Evolutionary conservation across 2,329 filamentous ascomycete genomes (phyloP).

Genomic region (Pestalotiopsis sp.): DNA sequence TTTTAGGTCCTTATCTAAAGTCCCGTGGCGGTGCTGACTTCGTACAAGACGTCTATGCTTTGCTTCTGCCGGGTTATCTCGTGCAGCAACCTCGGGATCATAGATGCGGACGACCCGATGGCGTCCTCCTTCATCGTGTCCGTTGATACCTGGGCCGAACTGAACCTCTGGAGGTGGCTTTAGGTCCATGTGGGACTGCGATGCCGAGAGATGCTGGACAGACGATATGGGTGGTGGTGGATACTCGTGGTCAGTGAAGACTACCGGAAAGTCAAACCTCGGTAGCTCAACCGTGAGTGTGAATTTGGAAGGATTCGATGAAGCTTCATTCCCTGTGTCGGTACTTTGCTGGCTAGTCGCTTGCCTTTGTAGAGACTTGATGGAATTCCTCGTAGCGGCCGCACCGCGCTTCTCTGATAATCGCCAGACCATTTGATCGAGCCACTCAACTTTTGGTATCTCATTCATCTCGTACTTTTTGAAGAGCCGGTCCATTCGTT

Average conservation of each 20-base stretch:
- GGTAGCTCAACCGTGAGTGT: conserved; percentile 89
- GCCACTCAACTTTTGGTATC: conserved; percentile 89
- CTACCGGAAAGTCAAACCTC: conserved; percentile 91
- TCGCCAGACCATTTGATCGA: conserved; percentile 92
- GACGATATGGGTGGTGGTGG: conserved; percentile 80
- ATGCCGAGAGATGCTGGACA: conserved; percentile 64
- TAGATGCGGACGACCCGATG: conserved; percentile 80
- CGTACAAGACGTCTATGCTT: conserved; percentile 92
- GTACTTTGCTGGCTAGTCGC: conserved; percentile 33
- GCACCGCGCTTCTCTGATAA: conserved; percentile 79
- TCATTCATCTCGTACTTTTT: conserved; percentile 99
- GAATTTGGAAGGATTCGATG: conserved; percentile 61
- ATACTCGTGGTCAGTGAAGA: conserved; percentile 95
- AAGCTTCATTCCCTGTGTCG: conserved; percentile 39
- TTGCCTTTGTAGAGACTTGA: conserved; percentile 59
- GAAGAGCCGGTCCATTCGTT: conserved; percentile 84
- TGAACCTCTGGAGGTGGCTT: conserved; percentile 88
- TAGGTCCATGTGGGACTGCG: conserved; percentile 69
- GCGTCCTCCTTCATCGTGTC: conserved; percentile 52
- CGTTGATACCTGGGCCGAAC: conserved; percentile 86
- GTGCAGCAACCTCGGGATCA: conserved; percentile 87
- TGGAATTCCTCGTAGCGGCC: conserved; percentile 64
- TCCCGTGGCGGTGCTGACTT: conserved; percentile 87
- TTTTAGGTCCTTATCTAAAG: conserved; percentile 91
- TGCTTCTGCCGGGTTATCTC: conserved; percentile 90